Conservation (phyloP, 176 grass and related monocot species). For the Cenchrus fungigraminus region DNA sequence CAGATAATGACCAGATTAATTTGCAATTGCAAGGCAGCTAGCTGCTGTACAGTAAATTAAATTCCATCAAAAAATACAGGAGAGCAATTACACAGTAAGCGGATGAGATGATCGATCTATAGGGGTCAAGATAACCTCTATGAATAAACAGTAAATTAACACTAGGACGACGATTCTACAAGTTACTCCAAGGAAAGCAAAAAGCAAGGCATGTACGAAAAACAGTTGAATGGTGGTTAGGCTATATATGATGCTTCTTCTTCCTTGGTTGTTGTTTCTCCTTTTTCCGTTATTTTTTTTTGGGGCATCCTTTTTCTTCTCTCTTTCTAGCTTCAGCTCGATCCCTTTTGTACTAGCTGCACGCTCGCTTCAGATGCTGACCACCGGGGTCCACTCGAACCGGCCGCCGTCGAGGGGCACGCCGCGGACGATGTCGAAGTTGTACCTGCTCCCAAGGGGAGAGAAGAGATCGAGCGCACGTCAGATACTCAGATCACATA, state of each 20-base stretch:
- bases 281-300: constrained; percentile 39
- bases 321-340: constrained; percentile 23
- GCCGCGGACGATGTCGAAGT: constrained; percentile 75
- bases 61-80: constrained; percentile 52
- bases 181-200: background rate
- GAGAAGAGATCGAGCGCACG: background rate
- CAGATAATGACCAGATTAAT: background rate
- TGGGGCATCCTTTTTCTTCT: constrained; percentile 42
- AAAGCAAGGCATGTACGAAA: constrained; percentile 26
- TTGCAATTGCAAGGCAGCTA: constrained; percentile 23
- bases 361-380: constrained; percentile 41
- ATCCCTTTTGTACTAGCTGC: constrained; percentile 33
- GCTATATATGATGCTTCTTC: constrained; percentile 46
- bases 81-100: constrained; percentile 51
- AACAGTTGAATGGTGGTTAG: constrained; percentile 59
- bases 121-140: constrained; percentile 27
- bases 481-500: constrained; percentile 21
- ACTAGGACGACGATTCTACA: constrained; percentile 7
- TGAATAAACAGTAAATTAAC: constrained; percentile 25
- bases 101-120: constrained; percentile 36
- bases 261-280: constrained; percentile 27
- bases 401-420: constrained; percentile 66
- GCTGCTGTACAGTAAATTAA: constrained; percentile 81
- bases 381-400: constrained; percentile 70
- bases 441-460: constrained; percentile 57